A percentile compares a stretch with the other conserved stretches of the same genome.
phyloP scores from a whole-genome alignment of 2,329 filamentous ascomycete species.

The Colletotrichum nymphaeae region DNA sequence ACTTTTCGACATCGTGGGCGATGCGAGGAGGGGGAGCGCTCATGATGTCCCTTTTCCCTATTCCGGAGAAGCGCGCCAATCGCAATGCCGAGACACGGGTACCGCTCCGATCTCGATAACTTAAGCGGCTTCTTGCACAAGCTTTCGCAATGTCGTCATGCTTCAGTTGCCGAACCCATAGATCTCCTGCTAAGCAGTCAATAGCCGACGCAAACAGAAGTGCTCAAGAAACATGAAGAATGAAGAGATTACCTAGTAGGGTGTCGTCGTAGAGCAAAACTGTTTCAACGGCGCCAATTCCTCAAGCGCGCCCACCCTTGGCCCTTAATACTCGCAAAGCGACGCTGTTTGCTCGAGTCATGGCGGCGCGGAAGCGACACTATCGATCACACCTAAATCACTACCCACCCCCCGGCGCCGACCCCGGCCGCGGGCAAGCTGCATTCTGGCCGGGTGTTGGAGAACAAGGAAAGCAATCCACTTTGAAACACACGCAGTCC shows the following conservation, averaged over 20 bases:
- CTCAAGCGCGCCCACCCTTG: neutral
- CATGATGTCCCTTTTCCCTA: neutral
- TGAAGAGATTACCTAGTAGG: neutral
- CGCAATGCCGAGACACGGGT: neutral
- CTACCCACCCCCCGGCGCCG: neutral
- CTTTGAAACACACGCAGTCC: neutral
- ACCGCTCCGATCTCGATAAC: neutral
- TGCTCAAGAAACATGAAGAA: neutral
- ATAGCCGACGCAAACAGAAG: neutral
- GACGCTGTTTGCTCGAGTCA: neutral
- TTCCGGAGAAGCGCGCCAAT: neutral
- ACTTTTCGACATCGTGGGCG: slow-evolving; percentile 1
- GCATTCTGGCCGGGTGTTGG: neutral
- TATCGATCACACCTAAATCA: neutral
- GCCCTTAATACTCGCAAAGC: neutral
- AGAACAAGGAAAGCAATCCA: neutral
- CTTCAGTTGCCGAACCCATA: neutral
- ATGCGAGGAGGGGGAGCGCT: neutral
- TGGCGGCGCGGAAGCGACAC: neutral
- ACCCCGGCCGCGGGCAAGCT: neutral
- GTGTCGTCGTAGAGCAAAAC: neutral
- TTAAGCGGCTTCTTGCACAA: neutral
- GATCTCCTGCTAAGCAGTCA: neutral
- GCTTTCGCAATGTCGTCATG: slow-evolving; percentile 2
- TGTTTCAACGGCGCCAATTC: neutral